Base-by-base conservation (phyloP, 352 stramenopile genomes). In the Globisporangium abappressorium region DNA sequence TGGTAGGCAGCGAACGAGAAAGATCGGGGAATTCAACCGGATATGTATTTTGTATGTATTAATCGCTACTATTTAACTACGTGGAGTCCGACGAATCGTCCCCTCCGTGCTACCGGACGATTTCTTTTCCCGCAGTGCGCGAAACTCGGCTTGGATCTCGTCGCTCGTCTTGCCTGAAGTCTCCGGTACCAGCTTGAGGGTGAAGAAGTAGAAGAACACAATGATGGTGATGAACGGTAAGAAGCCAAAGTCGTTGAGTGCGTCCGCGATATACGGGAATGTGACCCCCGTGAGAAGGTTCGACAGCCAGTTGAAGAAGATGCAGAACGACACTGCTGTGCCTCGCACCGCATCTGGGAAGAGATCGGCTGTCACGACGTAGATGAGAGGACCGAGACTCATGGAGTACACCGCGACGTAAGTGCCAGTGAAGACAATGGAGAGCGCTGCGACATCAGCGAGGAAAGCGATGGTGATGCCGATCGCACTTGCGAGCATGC, bases 91-190 rank as follows among this genome's bases (percentile, higher is more conserved):
- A 47, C 20, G 55, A 47, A 20, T 34, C 57, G n/a, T 24, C 60
- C 24, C 46, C 7, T 47, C 60, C 34, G 46, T 65, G 28, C 30
- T 55, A 8, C 30, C 41, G 43, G 46, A 11, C 30, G 28, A 33
- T 6, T 34, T 56, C 26, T 57, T 57, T 26, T 58, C n/a, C 38
- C 20, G 18, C 34, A 41, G 59, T 58, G 59, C 58, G 2, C 69
- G 75, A 61, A 88, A 89, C 41, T 72, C 70, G 8, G 49, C 68
- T 58, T 88, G 82, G 69, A 92, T 92, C 62, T 89, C 80, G 15
- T 86, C 72, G 38, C 63, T 82, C 8, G 77, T 88, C 60, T 88
- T 89, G 24, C 78, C 76, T 14, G 73, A 76, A 9, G 84, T 92
- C 56, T 92, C 82, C 2, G 84, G 84, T 57, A 89, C 64, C 57